These are phyloP conservation scores for Seminavis robusta DNA, from an alignment of 108 stramenopile genomes.

Conservation along the genomic window DNA sequence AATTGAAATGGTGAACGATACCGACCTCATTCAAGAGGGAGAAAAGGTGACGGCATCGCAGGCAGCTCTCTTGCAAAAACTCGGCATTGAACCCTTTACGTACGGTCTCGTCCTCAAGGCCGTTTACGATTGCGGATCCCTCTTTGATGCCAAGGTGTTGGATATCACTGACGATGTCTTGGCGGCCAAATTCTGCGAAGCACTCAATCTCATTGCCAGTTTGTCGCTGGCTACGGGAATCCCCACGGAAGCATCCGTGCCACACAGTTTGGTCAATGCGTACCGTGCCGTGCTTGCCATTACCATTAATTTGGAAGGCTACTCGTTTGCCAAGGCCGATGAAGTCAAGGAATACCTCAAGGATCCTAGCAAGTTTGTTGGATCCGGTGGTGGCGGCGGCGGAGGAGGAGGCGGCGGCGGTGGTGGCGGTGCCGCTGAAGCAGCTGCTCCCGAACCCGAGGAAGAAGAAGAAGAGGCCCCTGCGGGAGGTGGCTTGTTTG, in stretches of 20 bases:
- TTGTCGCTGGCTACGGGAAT: constrained; percentile 87
- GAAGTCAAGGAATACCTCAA: constrained; percentile 78
- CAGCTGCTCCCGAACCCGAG: constrained; percentile 34
- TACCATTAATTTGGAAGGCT: constrained; percentile 84
- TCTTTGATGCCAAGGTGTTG: constrained; percentile 96
- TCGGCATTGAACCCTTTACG: constrained; percentile 96
- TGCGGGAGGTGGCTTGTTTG: constrained; percentile 44
- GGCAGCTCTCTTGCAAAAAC: constrained; percentile 94
- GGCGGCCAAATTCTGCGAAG: constrained; percentile 84
- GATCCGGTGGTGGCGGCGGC: constrained; percentile 65
- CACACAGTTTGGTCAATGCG: constrained; percentile 97
- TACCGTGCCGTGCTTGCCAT: constrained; percentile 93
- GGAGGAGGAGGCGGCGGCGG: constrained; percentile 52
- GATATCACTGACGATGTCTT: constrained; percentile 95
- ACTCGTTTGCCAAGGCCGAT: constrained; percentile 92
- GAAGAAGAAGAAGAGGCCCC: constrained; percentile 52
- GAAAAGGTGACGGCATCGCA: constrained; percentile 93
- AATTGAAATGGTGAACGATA: constrained; percentile 98
- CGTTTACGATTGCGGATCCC: constrained; percentile 95
- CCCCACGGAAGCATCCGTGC: constrained; percentile 94
- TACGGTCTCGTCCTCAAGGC: constrained; percentile 90
- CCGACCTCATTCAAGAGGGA: constrained; percentile 87
- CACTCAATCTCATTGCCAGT: constrained; percentile 78
- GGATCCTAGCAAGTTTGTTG: constrained; percentile 79
- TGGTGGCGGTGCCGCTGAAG: constrained; percentile 35